Conservation (phyloP, 805 yeast genomes). For the Candida michaelii region DNA sequence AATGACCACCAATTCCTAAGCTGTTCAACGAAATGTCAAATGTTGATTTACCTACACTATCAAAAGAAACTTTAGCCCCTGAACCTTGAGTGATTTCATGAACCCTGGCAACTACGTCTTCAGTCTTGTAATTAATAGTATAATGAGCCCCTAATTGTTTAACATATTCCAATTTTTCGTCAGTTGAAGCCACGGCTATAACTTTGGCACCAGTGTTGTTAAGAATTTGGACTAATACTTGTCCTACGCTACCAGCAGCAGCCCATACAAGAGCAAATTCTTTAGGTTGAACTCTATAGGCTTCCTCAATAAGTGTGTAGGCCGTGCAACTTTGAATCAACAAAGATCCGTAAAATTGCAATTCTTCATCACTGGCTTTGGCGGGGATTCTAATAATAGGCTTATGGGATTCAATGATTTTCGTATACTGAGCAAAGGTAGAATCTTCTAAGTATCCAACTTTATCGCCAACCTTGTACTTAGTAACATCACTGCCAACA, state of each 20-base stretch:
- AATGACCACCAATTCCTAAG: slow-evolving; percentile 68
- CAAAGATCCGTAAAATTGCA: no score
- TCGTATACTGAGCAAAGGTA: slow-evolving; percentile 76
- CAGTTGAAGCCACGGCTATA: slow-evolving; percentile 81
- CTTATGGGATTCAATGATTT: slow-evolving; percentile 28
- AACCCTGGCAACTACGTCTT: slow-evolving; percentile 56
- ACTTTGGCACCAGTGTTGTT: slow-evolving; percentile 68
- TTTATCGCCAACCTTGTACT: slow-evolving; percentile 65
- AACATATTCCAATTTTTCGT: slow-evolving; percentile 69
- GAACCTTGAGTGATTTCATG: slow-evolving; percentile 51
- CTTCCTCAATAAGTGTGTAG: slow-evolving; percentile 41
- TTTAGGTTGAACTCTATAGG: slow-evolving; percentile 64
- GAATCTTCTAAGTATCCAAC: slow-evolving; percentile 54
- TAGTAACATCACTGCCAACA: slow-evolving; percentile 56
- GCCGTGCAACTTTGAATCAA: no score
- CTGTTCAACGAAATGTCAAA: slow-evolving; percentile 61
- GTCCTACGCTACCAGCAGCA: slow-evolving; percentile 95
- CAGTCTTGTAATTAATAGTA: slow-evolving; percentile 54
- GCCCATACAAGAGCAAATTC: slow-evolving; percentile 82
- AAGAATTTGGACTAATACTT: slow-evolving; percentile 64
- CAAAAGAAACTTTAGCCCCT: no score
- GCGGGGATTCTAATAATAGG: slow-evolving; percentile 49
- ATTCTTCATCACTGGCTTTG: slow-evolving; percentile 13
- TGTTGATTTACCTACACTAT: no score
- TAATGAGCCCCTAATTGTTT: slow-evolving; percentile 76